Base-by-base conservation (phyloP, 1,284 basidiomycete species). In the Cutaneotrichosporon spelunceum region DNA sequence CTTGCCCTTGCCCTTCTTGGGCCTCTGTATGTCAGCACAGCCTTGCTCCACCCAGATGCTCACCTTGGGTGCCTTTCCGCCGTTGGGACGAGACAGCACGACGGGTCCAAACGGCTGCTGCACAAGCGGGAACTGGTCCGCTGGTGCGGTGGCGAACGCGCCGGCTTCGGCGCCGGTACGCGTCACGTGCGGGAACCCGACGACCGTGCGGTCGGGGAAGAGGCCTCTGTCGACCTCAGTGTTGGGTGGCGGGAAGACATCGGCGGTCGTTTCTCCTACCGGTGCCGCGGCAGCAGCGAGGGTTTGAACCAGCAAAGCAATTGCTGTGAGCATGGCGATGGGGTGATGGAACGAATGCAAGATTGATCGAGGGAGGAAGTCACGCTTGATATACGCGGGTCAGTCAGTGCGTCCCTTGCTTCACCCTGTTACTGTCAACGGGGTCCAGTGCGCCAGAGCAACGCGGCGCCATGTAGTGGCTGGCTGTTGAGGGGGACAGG, bases 131-230 rank as follows among this genome's bases (percentile, higher is more conserved):
- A 81, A 80, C 6, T 81, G 73, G 16, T 74, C 68, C 6, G 77
- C 72, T 10, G 82, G 74, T 0, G 82, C 83, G 3, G 84, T 85
- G 36, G 76, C 75, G 50, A 83, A 80, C 0, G 82, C 80, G 36
- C 76, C 77, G 3, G 84, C 79, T 68, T 85, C 83, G 56, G 81
- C 81, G 23, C 84, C 84, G 59, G 83, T 83, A 0, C 78, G 71
- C 0, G 84, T 84, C 8, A 81, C 70, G 5, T 81, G 82, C 39
- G 80, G 70, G 65, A 81, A 83, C 2, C 84, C 83, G 23, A 85
- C 80, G n/a, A 75, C 74, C 14, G 74, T 73, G 42, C 78, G 82
- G 60, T 73, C 74, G 4, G 81, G 81, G 69, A 84, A 84, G 61
- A 79, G 60, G 8, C 52, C 61, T 2, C 69, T 55, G 67, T 76